These are phyloP conservation scores for Fusarium sp. DNA, from an alignment of 2,329 filamentous ascomycete species.

Conservation along the genomic window DNA sequence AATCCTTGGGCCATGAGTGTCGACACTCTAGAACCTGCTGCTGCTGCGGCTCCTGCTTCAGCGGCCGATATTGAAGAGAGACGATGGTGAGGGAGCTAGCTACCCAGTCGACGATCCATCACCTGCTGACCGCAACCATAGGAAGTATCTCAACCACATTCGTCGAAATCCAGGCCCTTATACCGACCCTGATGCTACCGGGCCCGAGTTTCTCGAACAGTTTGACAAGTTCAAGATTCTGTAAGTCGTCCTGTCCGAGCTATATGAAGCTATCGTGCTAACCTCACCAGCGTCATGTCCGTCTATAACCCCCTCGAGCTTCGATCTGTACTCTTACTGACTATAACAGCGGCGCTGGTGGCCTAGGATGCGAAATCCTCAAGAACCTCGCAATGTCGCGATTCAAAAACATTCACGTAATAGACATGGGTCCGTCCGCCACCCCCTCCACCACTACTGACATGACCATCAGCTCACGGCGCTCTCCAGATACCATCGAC, in stretches of 20 bases:
- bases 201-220: constrained; percentile 64
- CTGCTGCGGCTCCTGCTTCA: background rate
- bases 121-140: constrained; percentile 50
- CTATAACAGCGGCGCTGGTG: constrained; percentile 82
- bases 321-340: constrained; percentile 30
- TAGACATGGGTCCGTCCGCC: constrained; percentile 86
- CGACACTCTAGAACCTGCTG: constrained; percentile 28
- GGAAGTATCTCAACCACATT: constrained; percentile 87
- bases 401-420: constrained; percentile 97
- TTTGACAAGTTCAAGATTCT: constrained; percentile 81
- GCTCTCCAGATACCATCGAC: constrained; percentile 86
- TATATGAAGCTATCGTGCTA: constrained; percentile 15
- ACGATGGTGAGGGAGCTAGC: constrained; percentile 50
- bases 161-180: constrained; percentile 83
- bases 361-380: constrained; percentile 93
- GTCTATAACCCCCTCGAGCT: constrained; percentile 43
- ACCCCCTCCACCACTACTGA: background rate
- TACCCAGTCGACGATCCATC: constrained; percentile 1
- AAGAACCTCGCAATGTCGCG: constrained; percentile 96
- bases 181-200: constrained; percentile 72
- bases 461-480: constrained; percentile 22
- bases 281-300: constrained; percentile 62
- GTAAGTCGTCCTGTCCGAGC: constrained; percentile 58
- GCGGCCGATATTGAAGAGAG: constrained; percentile 43
- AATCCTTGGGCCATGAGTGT: constrained; percentile 41